These are phyloP conservation scores for Psidium guajava DNA, from an alignment of 345 rosid species.

Conservation along the genomic window DNA sequence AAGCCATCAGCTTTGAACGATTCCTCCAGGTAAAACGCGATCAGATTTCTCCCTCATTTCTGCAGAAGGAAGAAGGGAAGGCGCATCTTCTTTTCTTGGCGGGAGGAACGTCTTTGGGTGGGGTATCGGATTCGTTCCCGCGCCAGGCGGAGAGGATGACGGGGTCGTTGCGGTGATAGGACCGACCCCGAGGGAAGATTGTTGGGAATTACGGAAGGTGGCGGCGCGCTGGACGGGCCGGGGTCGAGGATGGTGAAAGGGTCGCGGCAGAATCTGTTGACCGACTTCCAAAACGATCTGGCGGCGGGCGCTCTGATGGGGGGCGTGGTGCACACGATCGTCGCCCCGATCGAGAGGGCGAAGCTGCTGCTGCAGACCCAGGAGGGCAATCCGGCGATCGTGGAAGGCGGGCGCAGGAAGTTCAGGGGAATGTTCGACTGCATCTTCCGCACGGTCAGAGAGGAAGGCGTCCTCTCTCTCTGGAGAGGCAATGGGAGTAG, in stretches of 20 bases:
- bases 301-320: conserved; percentile 95
- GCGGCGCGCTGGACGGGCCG: conserved; percentile 9
- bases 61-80: background rate
- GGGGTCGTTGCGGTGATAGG: background rate
- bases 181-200: background rate
- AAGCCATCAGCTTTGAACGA: background rate
- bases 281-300: conserved; percentile 68
- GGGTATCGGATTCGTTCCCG: background rate
- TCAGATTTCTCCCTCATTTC: background rate
- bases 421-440: conserved; percentile 92
- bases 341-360: conserved; percentile 91
- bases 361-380: conserved; percentile 88
- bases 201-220: background rate
- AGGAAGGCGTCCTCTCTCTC: conserved; percentile 76
- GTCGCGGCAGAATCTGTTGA: conserved; percentile 22
- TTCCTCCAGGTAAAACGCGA: background rate
- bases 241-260: conserved; percentile 31
- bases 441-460: conserved; percentile 65
- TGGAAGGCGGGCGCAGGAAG: conserved; percentile 47
- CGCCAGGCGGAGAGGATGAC: background rate
- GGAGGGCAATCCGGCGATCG: conserved; percentile 84
- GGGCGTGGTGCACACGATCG: conserved; percentile 89
- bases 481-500: conserved; percentile 99
- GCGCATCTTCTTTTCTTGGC: background rate
- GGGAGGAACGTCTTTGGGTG: background rate